Base-by-base conservation (phyloP, 2,329 filamentous ascomycete species). In the Phaeosphaeriaceae sp. region DNA sequence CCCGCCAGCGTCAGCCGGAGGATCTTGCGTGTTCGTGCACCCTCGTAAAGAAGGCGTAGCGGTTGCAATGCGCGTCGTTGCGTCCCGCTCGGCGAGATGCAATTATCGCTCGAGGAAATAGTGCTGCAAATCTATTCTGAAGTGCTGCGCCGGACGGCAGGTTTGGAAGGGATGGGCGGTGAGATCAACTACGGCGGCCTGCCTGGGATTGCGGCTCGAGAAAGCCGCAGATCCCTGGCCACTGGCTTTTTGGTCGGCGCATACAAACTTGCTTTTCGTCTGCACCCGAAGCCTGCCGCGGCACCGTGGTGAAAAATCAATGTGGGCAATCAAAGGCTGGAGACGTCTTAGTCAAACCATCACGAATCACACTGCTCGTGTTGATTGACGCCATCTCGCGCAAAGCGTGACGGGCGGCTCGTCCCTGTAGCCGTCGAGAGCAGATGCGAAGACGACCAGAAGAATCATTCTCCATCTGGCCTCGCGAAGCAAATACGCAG, bases 131-230 rank as follows among this genome's bases (percentile, higher is more conserved):
- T 69, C 67, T 59, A 60, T 59, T 65, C 58, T 58, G 61, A 65
- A 64, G 66, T 66, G 64, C 67, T 65, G 54, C 62, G 69, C 66
- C 60, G 64, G 68, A 46, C 60, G 58, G 58, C 52, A 26, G 43
- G 69, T 69, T 54, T 60, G 68, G 69, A 67, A 73, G 62, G 58
- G 69, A 76, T 76, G 17, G 23, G 47, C 47, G 47, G 23, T 30
- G 47, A 30, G 43, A 46, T 46, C 43, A 49, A 17, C 58, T 58
- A 61, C 61, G 61, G 65, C 47, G 50, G 44, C 40, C 32, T 58
- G 44, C 40, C 32, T 58, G 58, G 56, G 63, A 54, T 52, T 53
- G 59, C 67, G 68, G 67, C 67, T 67, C 64, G 65, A 64, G 52
- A 57, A 49, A 55, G 54, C 63, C 62, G 66, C 59, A 58, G 64